Base-by-base conservation (phyloP, 352 stramenopile species). In the Pythium phragmitis region DNA sequence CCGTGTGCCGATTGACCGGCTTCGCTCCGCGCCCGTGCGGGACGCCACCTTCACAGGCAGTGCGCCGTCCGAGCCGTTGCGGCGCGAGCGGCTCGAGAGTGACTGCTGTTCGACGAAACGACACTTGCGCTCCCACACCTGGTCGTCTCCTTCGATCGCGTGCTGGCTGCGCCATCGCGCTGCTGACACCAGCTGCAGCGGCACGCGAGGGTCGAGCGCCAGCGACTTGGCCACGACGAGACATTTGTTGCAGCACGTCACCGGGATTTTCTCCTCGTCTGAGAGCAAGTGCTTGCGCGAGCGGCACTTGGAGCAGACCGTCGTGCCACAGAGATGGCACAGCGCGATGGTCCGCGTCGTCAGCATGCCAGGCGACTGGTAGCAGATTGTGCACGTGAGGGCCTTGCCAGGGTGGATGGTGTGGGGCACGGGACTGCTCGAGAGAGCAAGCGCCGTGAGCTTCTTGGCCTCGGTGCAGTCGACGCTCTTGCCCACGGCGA, bases 221-320 rank as follows among this genome's bases (percentile, higher is more conserved):
- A 63, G 30, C 3, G 62, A 12, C 43, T 55, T 52, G 7, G 65
- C 65, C 13, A 53, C 58, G 26, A 71, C 46, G 52, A 71, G 50
- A 30, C 65, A 71, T 46, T 71, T 48, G 45, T 71, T 71, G 53
- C 65, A 71, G 47, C 65, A 71, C 51, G 36, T 33, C 6, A 71
- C 47, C 1, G 33, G 42, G 36, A 71, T 51, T 52, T 71, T 63
- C 7, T 36, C 42, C 14, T 60, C 57, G 21, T 71, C 65, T 23
- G 58, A 56, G 17, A 71, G 53, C 37, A 71, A 34, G 41, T 55
- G 42, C 51, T 63, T 67, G 9, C 52, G 65, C n/a, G 58, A 59
- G 14, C 53, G 57, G 46, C 65, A 71, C 51, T 63, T 63, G 45
- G 65, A 60, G 39, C 65, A 71, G n/a, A 71, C 65, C 2, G 42